Conservation (phyloP, 2,329 filamentous ascomycete genomes). For the Pochonia chlamydosporia region DNA sequence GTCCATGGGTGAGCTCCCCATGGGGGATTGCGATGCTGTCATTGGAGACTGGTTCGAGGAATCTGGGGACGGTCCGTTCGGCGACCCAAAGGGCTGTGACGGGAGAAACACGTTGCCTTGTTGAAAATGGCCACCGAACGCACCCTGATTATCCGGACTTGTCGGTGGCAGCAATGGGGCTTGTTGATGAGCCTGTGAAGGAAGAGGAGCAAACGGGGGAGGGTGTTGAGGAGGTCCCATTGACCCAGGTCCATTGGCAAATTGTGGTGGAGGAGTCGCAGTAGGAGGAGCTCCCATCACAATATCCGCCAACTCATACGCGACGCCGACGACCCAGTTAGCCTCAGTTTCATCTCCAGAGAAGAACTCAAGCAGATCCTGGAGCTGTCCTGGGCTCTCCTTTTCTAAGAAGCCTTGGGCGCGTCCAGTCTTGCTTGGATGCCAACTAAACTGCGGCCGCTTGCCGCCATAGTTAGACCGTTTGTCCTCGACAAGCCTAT, state of each 20-base stretch:
- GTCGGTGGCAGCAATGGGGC: constrained; percentile 17
- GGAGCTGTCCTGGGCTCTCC: constrained; percentile 56
- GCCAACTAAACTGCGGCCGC: constrained; percentile 59
- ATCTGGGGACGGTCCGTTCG: constrained; percentile 24
- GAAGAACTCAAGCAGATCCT: constrained; percentile 61
- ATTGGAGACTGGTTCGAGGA: constrained; percentile 26
- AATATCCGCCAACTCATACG: constrained; percentile 50
- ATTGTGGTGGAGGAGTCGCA: constrained; percentile 24
- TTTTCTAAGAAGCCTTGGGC: constrained; percentile 55
- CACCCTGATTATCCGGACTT: constrained; percentile 16
- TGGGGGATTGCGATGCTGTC: constrained; percentile 25
- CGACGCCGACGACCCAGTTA: constrained; percentile 50
- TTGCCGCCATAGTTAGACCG: constrained; percentile 48
- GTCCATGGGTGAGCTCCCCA: constrained; percentile 23
- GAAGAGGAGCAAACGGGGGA: constrained; percentile 25
- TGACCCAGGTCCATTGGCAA: constrained; percentile 17
- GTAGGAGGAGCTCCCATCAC: constrained; percentile 27
- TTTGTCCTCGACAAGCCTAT: constrained; percentile 45
- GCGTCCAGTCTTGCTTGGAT: constrained; percentile 48
- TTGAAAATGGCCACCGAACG: constrained; percentile 24
- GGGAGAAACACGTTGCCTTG: constrained; percentile 27
- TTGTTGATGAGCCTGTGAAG: constrained; percentile 24
- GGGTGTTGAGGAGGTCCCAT: constrained; percentile 21
- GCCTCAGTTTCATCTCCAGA: constrained; percentile 52
- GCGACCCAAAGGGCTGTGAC: constrained; percentile 22